Percentiles rank a stretch among this genome's conserved stretches.
Conservation (phyloP, 2,329 filamentous ascomycete genomes). For the Hirsutella rhossiliensis region DNA sequence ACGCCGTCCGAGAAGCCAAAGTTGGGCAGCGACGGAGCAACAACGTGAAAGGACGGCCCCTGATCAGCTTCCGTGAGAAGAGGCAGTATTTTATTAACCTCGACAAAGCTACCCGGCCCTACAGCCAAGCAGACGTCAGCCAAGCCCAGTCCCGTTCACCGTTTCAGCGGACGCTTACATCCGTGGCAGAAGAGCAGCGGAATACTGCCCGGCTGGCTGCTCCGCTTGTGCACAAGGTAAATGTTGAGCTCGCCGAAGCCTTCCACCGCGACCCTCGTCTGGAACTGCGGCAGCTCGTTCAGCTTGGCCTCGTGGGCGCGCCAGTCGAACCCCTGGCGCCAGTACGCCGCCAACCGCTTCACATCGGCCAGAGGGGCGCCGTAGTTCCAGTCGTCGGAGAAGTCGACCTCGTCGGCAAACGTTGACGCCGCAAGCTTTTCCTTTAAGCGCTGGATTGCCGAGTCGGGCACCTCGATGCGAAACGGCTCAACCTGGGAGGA, state of each 20-base stretch:
- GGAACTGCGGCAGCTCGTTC: slow-evolving; percentile 48
- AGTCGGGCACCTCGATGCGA: slow-evolving; percentile 21
- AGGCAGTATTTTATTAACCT: slow-evolving; percentile 50
- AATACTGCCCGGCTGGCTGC: slow-evolving; percentile 37
- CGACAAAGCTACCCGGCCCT: slow-evolving; percentile 57
- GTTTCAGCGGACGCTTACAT: slow-evolving; percentile 2
- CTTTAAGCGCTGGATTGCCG: slow-evolving; percentile 15
- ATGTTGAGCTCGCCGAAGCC: slow-evolving; percentile 48
- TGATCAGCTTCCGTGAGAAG: slow-evolving; percentile 23
- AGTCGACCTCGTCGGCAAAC: slow-evolving; percentile 17
- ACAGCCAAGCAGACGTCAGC: neutral
- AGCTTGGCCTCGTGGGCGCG: slow-evolving; percentile 42
- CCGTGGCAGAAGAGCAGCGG: slow-evolving; percentile 44
- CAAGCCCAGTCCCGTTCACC: neutral
- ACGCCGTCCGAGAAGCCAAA: slow-evolving; percentile 26
- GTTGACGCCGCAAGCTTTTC: slow-evolving; percentile 17
- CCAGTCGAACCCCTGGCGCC: slow-evolving; percentile 46
- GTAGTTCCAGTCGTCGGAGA: slow-evolving; percentile 20
- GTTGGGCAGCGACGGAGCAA: slow-evolving; percentile 46
- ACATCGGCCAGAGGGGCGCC: slow-evolving; percentile 20
- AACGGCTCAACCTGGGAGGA: slow-evolving; percentile 16
- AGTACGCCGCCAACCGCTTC: slow-evolving; percentile 21
- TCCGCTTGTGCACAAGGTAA: slow-evolving; percentile 52
- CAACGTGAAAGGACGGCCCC: slow-evolving; percentile 38
- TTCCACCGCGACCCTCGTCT: slow-evolving; percentile 36